phyloP scores from a whole-genome alignment of 805 yeast species.

The Monosporozyma solicola region DNA sequence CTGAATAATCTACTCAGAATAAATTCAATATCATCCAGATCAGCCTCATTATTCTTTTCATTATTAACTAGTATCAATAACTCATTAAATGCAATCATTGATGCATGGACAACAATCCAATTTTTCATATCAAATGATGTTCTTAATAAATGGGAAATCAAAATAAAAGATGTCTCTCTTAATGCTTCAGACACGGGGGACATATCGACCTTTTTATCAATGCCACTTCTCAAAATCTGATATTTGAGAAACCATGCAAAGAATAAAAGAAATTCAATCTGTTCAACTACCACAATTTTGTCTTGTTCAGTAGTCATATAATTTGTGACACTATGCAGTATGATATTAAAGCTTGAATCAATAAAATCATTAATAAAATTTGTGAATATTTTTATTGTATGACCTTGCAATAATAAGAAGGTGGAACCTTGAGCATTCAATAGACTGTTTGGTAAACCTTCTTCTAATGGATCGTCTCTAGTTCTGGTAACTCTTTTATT shows the following conservation, averaged over 20 bases:
- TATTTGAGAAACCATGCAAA: conserved; percentile 70
- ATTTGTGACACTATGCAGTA: conserved; percentile 46
- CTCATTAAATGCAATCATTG: conserved; percentile 58
- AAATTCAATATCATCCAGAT: conserved; percentile 41
- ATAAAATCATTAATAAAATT: conserved; percentile 49
- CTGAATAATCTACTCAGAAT: conserved; percentile 63
- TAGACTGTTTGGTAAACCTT: conserved; percentile 26
- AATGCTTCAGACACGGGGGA: conserved; percentile 47
- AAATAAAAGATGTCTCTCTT: conserved; percentile 50
- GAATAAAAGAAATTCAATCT: conserved; percentile 46
- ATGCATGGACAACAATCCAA: conserved; percentile 60
- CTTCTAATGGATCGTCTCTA: conserved; percentile 26
- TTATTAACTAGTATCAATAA: conserved; percentile 39
- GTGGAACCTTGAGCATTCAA: conserved; percentile 16
- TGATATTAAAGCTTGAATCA: conserved; percentile 66
- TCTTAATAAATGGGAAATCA: conserved; percentile 35
- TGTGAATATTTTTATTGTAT: conserved; percentile 28
- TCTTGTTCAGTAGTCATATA: conserved; percentile 36
- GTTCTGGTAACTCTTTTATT: conserved; percentile 30
- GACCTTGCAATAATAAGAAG: conserved; percentile 26
- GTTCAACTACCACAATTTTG: conserved; percentile 25
- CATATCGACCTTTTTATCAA: conserved; percentile 22
- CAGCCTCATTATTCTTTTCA: conserved; percentile 31
- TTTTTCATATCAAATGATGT: conserved; percentile 36
- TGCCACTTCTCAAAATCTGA: conserved; percentile 36